phyloP scores from a whole-genome alignment of 2,329 filamentous ascomycete species.

The Cordyceps pruinosa region DNA sequence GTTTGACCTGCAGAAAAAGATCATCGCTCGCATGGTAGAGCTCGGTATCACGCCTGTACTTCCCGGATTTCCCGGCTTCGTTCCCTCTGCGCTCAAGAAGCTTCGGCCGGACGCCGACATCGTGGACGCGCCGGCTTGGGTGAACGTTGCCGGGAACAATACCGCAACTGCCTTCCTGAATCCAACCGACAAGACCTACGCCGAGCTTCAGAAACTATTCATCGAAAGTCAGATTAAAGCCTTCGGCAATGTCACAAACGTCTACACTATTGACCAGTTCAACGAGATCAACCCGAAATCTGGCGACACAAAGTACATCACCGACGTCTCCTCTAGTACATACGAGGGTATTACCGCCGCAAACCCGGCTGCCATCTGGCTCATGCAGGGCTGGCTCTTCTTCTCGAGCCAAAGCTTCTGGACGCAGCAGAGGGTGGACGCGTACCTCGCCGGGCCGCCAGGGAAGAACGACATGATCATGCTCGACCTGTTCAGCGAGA shows the following conservation, averaged over 20 bases:
- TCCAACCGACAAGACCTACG: conserved; percentile 36
- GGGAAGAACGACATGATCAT: conserved; percentile 40
- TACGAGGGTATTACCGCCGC: conserved; percentile 41
- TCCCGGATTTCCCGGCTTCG: conserved; percentile 43
- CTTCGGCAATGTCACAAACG: conserved; percentile 40
- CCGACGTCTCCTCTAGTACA: conserved; percentile 26
- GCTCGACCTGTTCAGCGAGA: conserved; percentile 44
- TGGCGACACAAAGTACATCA: background rate
- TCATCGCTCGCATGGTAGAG: conserved; percentile 42
- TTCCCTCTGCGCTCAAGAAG: conserved; percentile 33
- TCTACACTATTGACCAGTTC: conserved; percentile 47
- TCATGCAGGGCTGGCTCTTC: conserved; percentile 48
- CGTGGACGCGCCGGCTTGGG: conserved; percentile 28
- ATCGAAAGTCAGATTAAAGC: conserved; percentile 36
- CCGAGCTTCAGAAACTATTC: conserved; percentile 37
- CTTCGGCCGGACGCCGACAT: conserved; percentile 36
- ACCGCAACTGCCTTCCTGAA: conserved; percentile 42
- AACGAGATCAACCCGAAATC: conserved; percentile 35
- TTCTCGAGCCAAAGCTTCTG: conserved; percentile 36
- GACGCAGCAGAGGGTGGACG: conserved; percentile 38
- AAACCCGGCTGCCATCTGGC: conserved; percentile 42
- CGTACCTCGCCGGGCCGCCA: conserved; percentile 41
- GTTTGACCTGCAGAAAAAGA: conserved; percentile 41
- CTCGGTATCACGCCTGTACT: conserved; percentile 46
- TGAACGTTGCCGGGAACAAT: conserved; percentile 21